Evolutionary conservation across 148 eudicot genomes (phyloP), one percentile per base, ranked within the genome.

Genomic region (Dysphania ambrosioides): DNA sequence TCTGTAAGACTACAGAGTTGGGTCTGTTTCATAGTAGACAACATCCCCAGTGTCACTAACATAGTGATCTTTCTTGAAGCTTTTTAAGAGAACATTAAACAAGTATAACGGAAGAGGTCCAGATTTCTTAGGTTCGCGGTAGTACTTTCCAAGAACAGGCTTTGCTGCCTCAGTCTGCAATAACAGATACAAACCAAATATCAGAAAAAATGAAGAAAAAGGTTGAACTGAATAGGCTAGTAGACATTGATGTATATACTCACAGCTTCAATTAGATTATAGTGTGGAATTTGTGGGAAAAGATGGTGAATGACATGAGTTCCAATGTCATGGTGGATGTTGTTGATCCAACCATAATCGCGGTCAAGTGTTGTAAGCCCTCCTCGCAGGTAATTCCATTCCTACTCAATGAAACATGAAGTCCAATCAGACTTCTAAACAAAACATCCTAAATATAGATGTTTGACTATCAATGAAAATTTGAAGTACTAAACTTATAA

Each of bases 251-350:
- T 66, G 40, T 1, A 60, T 40, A 31, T 30, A 75, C 91, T 86
- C 75, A 90, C 96, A 32, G 96, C 96, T 88, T 90, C 96, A 61
- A 83, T 67, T 66, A 90, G 82, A 68, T 90, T 88, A 60, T 90
- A 90, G 78, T 90, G 95, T 38, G 95, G 95, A 78, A 90, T 90
- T 77, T 90, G 95, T 12, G 95, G 95, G 81, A 88, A 90, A 70
- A 90, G 86, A 75, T 90, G 95, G 66, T 90, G 95, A 63, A 90
- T 74, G 57, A 90, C 96, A 76, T 90, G 96, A 27, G 96, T 90
- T 12, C 96, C 96, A 6, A 90, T 90, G 74, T 90, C 96, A 51
- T 90, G 96, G 71, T 90, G 96, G 71, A 90, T 87, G 85, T 88
- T 88, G 79, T 90, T 90, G 71, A 90, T 81, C 92, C 86, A 84